Conservation (phyloP, 345 rosid species). For the Clarkia xantiana region DNA sequence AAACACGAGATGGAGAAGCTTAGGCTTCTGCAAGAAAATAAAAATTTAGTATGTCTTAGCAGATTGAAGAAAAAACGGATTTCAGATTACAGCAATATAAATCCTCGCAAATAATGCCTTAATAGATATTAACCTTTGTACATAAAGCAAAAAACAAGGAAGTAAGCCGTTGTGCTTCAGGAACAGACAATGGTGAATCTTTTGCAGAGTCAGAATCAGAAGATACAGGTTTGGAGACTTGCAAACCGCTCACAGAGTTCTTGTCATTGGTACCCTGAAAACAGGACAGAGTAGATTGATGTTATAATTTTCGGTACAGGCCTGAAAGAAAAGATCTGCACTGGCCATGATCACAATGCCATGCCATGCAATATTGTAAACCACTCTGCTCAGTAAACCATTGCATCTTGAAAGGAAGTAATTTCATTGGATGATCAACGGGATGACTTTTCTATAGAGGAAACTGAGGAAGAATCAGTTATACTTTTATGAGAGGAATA, state of each 20-base stretch:
- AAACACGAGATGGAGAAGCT: constrained; percentile 70
- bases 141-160: constrained; percentile 90
- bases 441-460: too few species aligned
- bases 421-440: too few species aligned
- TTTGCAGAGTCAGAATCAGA: constrained; percentile 31
- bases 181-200: constrained; percentile 33
- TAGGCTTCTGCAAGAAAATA: constrained; percentile 52
- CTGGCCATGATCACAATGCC: too few species aligned
- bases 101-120: background rate
- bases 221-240: constrained; percentile 29
- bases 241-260: constrained; percentile 38
- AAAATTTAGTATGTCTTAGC: background rate
- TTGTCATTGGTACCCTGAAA: constrained; percentile 44
- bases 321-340: too few species aligned
- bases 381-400: too few species aligned
- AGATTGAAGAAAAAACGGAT: background rate
- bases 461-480: too few species aligned
- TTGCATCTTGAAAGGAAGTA: too few species aligned
- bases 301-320: background rate
- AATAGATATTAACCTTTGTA: constrained; percentile 49
- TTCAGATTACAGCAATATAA: background rate
- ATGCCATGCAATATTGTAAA: too few species aligned
- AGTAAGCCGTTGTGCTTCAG: constrained; percentile 77
- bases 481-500: too few species aligned
- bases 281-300: constrained; percentile 4